Evolutionary conservation across 2,329 filamentous ascomycete genomes (phyloP).

Genomic region (Nannizziopsis arthrosporioides): DNA sequence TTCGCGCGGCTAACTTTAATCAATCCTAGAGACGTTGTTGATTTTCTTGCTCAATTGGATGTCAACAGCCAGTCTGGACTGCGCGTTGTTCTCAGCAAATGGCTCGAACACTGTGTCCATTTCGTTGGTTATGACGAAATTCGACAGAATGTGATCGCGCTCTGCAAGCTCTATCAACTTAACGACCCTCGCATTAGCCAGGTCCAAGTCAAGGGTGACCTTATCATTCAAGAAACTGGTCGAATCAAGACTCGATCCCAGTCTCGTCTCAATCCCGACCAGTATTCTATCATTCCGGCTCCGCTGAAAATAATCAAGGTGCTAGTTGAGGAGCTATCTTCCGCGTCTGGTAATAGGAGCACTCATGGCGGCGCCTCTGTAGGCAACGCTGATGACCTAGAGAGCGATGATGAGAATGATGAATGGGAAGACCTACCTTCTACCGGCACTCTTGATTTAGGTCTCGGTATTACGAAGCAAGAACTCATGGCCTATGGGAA

Average conservation of each 20-base stretch:
- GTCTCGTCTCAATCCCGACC: conserved; percentile 76
- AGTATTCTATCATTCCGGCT: conserved; percentile 75
- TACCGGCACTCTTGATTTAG: conserved; percentile 63
- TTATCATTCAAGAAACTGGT: conserved; percentile 67
- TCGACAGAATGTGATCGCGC: conserved; percentile 85
- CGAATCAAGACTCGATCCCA: conserved; percentile 90
- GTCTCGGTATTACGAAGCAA: conserved; percentile 52
- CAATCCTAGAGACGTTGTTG: conserved; percentile 76
- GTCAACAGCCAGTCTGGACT: conserved; percentile 68
- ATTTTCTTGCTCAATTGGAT: conserved; percentile 76
- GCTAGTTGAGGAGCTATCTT: conserved; percentile 79
- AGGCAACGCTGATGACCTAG: conserved; percentile 47
- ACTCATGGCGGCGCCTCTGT: conserved; percentile 49
- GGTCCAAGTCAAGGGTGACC: conserved; percentile 79
- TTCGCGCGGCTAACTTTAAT: conserved; percentile 82
- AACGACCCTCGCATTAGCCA: conserved; percentile 68
- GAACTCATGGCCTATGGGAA: conserved; percentile 67
- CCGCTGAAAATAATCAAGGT: conserved; percentile 94
- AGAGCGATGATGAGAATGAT: conserved; percentile 60
- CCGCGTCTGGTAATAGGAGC: conserved; percentile 53
- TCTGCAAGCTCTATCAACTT: conserved; percentile 81
- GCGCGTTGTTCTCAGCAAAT: conserved; percentile 80
- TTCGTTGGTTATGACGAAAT: conserved; percentile 99
- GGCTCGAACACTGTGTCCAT: conserved; percentile 92
- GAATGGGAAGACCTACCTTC: conserved; percentile 83